Conservation (phyloP, 192 early-diverging fungal species). For the Cetraspora pellucida region DNA sequence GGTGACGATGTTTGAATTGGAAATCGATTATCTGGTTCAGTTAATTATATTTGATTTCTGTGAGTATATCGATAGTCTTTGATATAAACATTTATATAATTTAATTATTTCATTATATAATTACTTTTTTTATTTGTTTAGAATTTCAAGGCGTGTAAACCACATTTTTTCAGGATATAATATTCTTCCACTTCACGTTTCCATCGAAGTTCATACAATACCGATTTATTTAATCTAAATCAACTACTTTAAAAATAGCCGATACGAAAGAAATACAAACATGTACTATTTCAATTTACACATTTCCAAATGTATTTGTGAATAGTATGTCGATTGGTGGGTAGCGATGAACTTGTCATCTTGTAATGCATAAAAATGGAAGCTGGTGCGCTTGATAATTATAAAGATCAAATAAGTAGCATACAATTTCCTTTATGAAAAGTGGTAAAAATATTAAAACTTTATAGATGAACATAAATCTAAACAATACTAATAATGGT, state of each 20-base stretch:
- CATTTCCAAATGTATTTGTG: slow-evolving; percentile 36
- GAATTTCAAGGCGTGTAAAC: slow-evolving; percentile 22
- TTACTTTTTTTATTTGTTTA: neutral
- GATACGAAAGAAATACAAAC: slow-evolving; percentile 25
- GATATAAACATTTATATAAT: neutral
- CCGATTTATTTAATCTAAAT: neutral
- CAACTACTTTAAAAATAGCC: neutral
- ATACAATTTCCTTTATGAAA: too few species aligned
- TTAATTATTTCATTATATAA: neutral
- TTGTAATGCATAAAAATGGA: slow-evolving; percentile 30
- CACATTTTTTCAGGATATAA: slow-evolving; percentile 19
- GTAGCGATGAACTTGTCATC: slow-evolving; percentile 27
- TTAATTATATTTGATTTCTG: slow-evolving; percentile 20
- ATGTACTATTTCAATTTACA: slow-evolving; percentile 6
- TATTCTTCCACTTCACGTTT: neutral
- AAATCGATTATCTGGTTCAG: neutral
- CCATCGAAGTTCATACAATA: slow-evolving; percentile 22
- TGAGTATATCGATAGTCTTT: slow-evolving; percentile 2
- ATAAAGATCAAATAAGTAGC: neutral
- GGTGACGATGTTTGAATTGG: too few species aligned
- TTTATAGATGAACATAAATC: too few species aligned
- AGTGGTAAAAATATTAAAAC: too few species aligned
- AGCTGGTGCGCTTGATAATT: slow-evolving; percentile 6
- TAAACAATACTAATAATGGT: too few species aligned
- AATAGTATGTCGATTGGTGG: slow-evolving; percentile 33